Evolutionary conservation across 2,329 filamentous ascomycete species (phyloP).

Genomic region (Venturia oleaginea): DNA sequence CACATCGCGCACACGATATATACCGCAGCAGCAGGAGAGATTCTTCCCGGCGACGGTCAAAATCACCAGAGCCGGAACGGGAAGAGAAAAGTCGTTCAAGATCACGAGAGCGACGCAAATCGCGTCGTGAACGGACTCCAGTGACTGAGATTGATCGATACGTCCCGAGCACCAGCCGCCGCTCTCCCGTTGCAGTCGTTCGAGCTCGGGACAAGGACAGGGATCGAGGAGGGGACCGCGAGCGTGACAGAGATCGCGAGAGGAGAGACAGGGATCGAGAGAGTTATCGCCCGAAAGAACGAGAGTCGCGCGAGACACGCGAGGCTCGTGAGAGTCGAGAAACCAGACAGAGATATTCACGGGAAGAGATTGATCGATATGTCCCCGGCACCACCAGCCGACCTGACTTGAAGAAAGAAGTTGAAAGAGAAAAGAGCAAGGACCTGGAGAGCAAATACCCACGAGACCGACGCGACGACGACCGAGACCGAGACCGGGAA

Average conservation of each 20-base stretch:
- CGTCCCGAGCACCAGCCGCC: slow-evolving; percentile 9
- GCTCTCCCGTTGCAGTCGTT: slow-evolving; percentile 6
- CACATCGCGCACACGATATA: slow-evolving; percentile 3
- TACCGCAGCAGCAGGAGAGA: slow-evolving; percentile 3
- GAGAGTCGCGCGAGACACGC: slow-evolving; percentile 9
- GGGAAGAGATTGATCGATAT: slow-evolving; percentile 36
- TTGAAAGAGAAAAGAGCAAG: slow-evolving; percentile 17
- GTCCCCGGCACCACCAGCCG: slow-evolving; percentile 30
- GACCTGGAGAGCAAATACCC: slow-evolving; percentile 12
- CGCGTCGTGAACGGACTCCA: background rate
- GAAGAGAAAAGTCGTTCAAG: slow-evolving; percentile 6
- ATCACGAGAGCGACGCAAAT: slow-evolving; percentile 6
- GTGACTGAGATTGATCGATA: slow-evolving; percentile 12
- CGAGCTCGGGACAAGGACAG: slow-evolving; percentile 16
- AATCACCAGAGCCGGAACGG: background rate
- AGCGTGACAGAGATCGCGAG: slow-evolving; percentile 16
- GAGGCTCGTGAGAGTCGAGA: slow-evolving; percentile 16
- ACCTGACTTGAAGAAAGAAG: slow-evolving; percentile 17
- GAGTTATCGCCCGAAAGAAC: background rate
- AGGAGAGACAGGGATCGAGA: slow-evolving; percentile 8
- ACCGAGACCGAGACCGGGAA: slow-evolving; percentile 1
- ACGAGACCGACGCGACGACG: background rate
- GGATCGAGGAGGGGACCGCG: slow-evolving; percentile 24
- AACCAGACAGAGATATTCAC: slow-evolving; percentile 21
- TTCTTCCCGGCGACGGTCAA: background rate